These are phyloP conservation scores for Boletellus ananiceps DNA, from an alignment of 768 basidiomycete species.

Conservation along the genomic window DNA sequence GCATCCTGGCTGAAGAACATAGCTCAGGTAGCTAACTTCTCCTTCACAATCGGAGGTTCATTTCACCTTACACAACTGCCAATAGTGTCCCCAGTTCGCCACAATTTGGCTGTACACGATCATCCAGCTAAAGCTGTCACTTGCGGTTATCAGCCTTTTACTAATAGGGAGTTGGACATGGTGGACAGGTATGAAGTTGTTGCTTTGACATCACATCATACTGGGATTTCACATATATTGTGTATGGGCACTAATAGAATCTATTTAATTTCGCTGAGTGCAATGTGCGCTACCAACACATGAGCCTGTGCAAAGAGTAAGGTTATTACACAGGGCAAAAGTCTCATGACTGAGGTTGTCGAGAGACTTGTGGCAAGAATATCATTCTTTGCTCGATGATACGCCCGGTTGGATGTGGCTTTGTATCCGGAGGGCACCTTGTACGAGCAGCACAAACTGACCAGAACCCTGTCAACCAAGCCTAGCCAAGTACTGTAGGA, in stretches of 20 bases:
- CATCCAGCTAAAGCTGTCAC: constrained; percentile 61
- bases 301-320: not conserved
- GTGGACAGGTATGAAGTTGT: constrained; percentile 56
- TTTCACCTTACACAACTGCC: constrained; percentile 1
- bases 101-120: constrained; percentile 77
- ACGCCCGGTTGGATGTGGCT: constrained; percentile 62
- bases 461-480: not conserved
- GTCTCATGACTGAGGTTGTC: not conserved
- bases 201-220: constrained; percentile 18
- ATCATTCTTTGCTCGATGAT: constrained; percentile 68
- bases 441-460: constrained; percentile 48
- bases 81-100: constrained; percentile 69
- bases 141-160: constrained; percentile 53
- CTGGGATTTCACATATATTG: not conserved
- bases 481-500: not conserved
- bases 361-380: not conserved
- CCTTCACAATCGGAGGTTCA: not conserved
- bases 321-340: not conserved
- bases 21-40: constrained; percentile 51
- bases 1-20: constrained; percentile 71
- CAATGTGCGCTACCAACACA: constrained; percentile 11
- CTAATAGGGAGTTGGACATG: constrained; percentile 54
- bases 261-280: not conserved
- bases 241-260: not conserved
- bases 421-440: constrained; percentile 72